These are phyloP conservation scores for Alternaria alternata DNA, from an alignment of 2,329 filamentous ascomycete species.

Conservation along the genomic window DNA sequence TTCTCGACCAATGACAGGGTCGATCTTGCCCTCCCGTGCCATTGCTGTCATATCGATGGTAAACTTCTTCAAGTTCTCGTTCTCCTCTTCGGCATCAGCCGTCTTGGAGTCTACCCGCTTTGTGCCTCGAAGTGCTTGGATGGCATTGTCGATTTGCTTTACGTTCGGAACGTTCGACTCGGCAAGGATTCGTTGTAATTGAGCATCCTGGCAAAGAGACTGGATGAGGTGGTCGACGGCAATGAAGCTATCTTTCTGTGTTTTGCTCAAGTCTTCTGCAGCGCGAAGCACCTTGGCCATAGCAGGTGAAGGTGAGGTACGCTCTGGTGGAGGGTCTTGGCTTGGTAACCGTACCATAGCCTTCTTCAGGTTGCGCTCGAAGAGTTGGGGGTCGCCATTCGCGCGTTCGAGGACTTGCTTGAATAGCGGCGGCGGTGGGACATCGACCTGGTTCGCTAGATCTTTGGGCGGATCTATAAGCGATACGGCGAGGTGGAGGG, in stretches of 20 bases:
- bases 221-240: slow-evolving; percentile 95
- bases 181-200: slow-evolving; percentile 76
- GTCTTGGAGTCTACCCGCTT: slow-evolving; percentile 95
- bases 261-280: slow-evolving; percentile 89
- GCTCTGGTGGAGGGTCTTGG: slow-evolving; percentile 93
- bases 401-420: slow-evolving; percentile 93
- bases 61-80: slow-evolving; percentile 96
- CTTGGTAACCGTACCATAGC: slow-evolving; percentile 87
- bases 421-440: slow-evolving; percentile 77
- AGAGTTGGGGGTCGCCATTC: slow-evolving; percentile 87
- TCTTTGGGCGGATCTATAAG: slow-evolving; percentile 79
- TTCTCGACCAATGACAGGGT: slow-evolving; percentile 95
- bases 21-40: slow-evolving; percentile 96
- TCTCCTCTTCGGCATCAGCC: slow-evolving; percentile 89
- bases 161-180: slow-evolving; percentile 91
- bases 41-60: slow-evolving; percentile 98
- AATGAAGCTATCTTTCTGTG: slow-evolving; percentile 96
- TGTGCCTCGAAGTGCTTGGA: slow-evolving; percentile 90
- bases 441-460: slow-evolving; percentile 71
- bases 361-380: slow-evolving; percentile 92
- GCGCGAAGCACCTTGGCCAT: slow-evolving; percentile 84
- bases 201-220: slow-evolving; percentile 78
- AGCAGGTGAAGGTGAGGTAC: slow-evolving; percentile 80
- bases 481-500: slow-evolving; percentile 86
- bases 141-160: slow-evolving; percentile 89